phyloP scores from a whole-genome alignment of 1,284 basidiomycete genomes.

The Cryptococcus sp. region DNA sequence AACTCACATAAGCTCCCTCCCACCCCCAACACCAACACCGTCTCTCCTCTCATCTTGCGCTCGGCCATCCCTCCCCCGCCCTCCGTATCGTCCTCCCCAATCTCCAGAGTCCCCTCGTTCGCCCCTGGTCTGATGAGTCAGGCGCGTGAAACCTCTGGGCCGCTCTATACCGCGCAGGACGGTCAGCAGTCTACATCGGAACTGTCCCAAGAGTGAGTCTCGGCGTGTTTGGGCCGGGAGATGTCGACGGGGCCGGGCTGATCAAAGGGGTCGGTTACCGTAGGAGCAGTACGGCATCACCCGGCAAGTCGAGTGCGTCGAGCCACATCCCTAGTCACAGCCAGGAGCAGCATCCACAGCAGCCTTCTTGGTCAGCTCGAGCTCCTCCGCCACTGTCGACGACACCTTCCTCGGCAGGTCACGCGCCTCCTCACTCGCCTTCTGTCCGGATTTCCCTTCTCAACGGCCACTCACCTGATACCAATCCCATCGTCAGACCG shows the following conservation, averaged over 20 bases:
- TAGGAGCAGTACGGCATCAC: constrained; percentile 7
- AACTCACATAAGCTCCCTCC: too few species aligned
- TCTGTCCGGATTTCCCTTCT: not conserved
- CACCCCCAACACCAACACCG: too few species aligned
- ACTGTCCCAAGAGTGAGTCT: constrained; percentile 9
- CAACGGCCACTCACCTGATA: not conserved
- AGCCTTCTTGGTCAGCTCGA: not conserved
- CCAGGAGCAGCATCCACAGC: not conserved
- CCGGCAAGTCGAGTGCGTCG: constrained; percentile 1
- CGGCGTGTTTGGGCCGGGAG: not conserved
- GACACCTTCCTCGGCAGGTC: not conserved
- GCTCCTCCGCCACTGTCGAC: too few species aligned
- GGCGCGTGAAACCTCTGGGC: too few species aligned
- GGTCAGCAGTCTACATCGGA: not conserved
- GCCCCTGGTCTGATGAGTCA: too few species aligned
- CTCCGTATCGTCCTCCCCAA: too few species aligned
- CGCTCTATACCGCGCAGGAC: too few species aligned
- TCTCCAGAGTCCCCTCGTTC: too few species aligned
- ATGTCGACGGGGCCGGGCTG: not conserved
- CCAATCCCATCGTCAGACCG: too few species aligned
- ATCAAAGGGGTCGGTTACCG: not conserved
- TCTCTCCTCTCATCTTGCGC: too few species aligned
- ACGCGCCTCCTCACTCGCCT: not conserved
- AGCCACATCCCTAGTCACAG: not conserved
- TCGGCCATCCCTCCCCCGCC: too few species aligned